phyloP scores from a whole-genome alignment of 176 grass and related monocot species.

The Lolium rigidum region DNA sequence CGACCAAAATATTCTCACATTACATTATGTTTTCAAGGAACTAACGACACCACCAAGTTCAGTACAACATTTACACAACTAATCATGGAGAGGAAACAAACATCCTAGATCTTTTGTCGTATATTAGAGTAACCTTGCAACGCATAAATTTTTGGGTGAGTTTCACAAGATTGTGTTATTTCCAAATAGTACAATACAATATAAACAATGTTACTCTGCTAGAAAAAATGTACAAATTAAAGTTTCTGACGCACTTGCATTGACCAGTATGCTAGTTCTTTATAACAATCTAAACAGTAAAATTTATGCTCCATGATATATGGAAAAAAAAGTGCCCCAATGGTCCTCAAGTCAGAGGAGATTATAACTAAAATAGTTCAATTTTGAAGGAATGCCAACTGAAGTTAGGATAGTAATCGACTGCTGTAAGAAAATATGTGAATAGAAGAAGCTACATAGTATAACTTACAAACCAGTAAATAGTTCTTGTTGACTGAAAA shows the following conservation, averaged over 20 bases:
- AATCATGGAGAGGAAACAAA: not conserved
- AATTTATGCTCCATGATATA: not conserved
- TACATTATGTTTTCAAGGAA: not conserved
- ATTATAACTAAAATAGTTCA: not conserved
- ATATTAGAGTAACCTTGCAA: not conserved
- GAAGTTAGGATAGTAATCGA: not conserved
- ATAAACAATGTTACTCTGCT: not conserved
- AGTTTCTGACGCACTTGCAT: not conserved
- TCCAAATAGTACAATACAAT: not conserved
- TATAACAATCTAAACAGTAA: not conserved
- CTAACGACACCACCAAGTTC: not conserved
- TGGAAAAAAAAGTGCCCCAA: not conserved
- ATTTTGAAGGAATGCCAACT: not conserved
- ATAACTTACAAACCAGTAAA: not conserved
- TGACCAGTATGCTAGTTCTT: slow-evolving; percentile 7
- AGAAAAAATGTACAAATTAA: not conserved
- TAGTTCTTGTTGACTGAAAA: not conserved
- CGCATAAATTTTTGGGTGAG: too few relatives aligned
- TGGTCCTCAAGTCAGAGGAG: not conserved
- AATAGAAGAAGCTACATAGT: not conserved
- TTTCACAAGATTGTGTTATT: not conserved
- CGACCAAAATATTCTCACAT: too few relatives aligned
- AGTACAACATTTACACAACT: not conserved
- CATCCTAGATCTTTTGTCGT: not conserved
- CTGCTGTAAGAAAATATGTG: not conserved